Conservation (phyloP, 108 stramenopile genomes). For the Aurantiochytrium sp. region DNA sequence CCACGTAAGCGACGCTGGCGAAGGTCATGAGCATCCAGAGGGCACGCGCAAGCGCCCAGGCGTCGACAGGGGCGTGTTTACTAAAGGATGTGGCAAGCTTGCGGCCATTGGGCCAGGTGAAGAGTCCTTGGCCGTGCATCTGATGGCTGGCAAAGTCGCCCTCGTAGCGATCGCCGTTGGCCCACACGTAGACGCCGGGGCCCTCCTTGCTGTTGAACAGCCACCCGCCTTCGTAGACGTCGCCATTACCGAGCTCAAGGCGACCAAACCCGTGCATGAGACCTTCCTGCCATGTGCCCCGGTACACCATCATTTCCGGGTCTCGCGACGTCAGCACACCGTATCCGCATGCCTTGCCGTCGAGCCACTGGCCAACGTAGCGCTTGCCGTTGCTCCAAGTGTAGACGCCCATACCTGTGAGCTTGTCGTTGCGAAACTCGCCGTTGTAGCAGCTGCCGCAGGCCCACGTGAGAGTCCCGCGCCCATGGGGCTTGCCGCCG, state of each 20-base stretch:
- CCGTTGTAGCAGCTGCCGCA: slow-evolving; percentile 39
- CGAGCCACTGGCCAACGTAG: background rate
- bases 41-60: background rate
- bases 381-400: background rate
- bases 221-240: slow-evolving; percentile 34
- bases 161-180: slow-evolving; percentile 42
- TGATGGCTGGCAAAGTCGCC: slow-evolving; percentile 37
- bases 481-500: slow-evolving; percentile 39
- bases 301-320: background rate
- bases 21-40: background rate
- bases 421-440: slow-evolving; percentile 24
- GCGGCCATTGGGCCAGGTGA: background rate
- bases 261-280: slow-evolving; percentile 42
- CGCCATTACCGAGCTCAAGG: slow-evolving; percentile 25
- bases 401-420: slow-evolving; percentile 32
- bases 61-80: background rate
- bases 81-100: background rate
- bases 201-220: slow-evolving; percentile 30
- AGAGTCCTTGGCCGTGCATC: slow-evolving; percentile 39
- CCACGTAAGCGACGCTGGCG: background rate
- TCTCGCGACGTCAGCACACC: background rate
- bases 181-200: slow-evolving; percentile 22
- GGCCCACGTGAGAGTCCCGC: slow-evolving; percentile 40
- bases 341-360: background rate
- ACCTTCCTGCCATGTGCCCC: background rate